Conservation (phyloP, 2,329 filamentous ascomycete genomes). For the Scytalidium lignicola region DNA sequence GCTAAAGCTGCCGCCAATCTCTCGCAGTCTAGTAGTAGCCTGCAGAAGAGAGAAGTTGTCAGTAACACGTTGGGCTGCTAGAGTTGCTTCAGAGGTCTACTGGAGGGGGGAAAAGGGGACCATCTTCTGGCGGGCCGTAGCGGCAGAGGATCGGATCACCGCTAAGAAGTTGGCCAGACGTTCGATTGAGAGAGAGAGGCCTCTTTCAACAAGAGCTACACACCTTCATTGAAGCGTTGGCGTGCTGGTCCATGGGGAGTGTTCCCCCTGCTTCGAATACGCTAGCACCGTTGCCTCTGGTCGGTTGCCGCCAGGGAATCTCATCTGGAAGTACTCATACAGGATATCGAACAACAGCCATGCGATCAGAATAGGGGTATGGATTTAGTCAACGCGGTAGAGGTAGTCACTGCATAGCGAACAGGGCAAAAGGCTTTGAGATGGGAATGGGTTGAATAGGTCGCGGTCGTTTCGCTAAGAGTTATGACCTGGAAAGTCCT, state of each 20-base stretch:
- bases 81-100: not conserved
- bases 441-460: not conserved
- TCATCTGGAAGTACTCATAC: not conserved
- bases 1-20: slow-evolving; percentile 29
- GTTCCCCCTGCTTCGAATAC: not conserved
- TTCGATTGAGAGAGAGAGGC: not conserved
- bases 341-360: not conserved
- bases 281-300: not conserved
- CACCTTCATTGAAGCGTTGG: not conserved
- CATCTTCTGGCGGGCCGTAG: not conserved
- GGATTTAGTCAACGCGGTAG: not conserved
- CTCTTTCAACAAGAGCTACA: not conserved
- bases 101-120: not conserved
- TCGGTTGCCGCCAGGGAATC: not conserved
- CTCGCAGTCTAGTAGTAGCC: slow-evolving; percentile 30
- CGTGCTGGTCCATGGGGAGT: not conserved
- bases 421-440: not conserved
- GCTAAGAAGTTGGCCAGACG: not conserved
- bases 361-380: not conserved
- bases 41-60: slow-evolving; percentile 17
- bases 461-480: not conserved
- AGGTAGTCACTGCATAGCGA: not conserved
- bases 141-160: not conserved
- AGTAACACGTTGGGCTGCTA: slow-evolving; percentile 13
- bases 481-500: not conserved